phyloP scores from a whole-genome alignment of 2,329 filamentous ascomycete genomes.

The Apiospora phragmitis region DNA sequence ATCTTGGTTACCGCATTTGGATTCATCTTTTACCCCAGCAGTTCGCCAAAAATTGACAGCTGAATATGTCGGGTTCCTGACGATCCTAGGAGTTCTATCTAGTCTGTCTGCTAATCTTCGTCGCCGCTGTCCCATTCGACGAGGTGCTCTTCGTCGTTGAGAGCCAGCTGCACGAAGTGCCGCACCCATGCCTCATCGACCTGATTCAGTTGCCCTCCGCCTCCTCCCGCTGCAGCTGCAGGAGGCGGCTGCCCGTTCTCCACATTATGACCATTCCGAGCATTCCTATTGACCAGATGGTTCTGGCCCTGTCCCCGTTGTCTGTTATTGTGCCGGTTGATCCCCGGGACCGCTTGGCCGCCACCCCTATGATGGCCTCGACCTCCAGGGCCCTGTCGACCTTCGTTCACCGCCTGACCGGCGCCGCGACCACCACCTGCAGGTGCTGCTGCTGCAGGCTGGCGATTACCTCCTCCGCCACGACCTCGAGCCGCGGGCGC shows the following conservation, averaged over 20 bases:
- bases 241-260: slow-evolving; percentile 20
- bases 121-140: slow-evolving; percentile 44
- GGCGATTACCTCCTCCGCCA: slow-evolving; percentile 20
- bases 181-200: slow-evolving; percentile 52
- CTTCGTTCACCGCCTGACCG: slow-evolving; percentile 27
- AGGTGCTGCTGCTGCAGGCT: slow-evolving; percentile 18
- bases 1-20: slow-evolving; percentile 6
- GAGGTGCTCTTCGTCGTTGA: slow-evolving; percentile 53
- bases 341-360: slow-evolving; percentile 25
- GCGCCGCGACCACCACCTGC: slow-evolving; percentile 20
- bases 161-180: slow-evolving; percentile 54
- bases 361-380: slow-evolving; percentile 22
- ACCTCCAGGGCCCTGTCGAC: slow-evolving; percentile 28
- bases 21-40: not conserved
- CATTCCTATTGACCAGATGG: slow-evolving; percentile 22
- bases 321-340: slow-evolving; percentile 26
- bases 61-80: not conserved
- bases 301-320: slow-evolving; percentile 28
- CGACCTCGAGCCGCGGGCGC: slow-evolving; percentile 26
- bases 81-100: not conserved
- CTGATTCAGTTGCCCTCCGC: slow-evolving; percentile 41
- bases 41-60: not conserved
- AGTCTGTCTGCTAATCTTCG: slow-evolving; percentile 21
- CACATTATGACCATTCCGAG: slow-evolving; percentile 23
- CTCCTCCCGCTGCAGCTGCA: slow-evolving; percentile 10